Evolutionary conservation across 2,329 filamentous ascomycete genomes (phyloP).

Genomic region (Penicillium sp.): DNA sequence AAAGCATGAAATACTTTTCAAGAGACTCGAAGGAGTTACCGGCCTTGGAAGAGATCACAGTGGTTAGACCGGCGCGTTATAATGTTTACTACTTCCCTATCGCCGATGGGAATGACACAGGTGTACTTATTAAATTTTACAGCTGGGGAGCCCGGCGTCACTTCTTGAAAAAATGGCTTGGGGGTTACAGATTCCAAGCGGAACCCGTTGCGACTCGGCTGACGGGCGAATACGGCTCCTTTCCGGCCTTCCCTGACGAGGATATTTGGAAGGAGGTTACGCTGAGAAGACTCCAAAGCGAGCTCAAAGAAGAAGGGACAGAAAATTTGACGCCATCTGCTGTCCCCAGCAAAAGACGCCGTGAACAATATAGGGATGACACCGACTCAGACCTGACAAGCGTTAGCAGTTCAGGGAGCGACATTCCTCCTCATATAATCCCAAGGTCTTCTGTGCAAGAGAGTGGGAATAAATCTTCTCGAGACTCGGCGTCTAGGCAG

Average conservation of each 20-base stretch:
- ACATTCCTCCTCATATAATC: background rate
- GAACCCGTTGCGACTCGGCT: slow-evolving; percentile 3
- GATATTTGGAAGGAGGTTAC: background rate
- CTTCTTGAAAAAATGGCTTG: slow-evolving; percentile 8
- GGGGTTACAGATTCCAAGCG: background rate
- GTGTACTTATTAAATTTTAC: background rate
- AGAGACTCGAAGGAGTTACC: background rate
- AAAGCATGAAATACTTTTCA: background rate
- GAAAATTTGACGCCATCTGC: background rate
- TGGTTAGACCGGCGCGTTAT: background rate
- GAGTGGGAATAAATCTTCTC: background rate
- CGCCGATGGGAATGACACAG: background rate
- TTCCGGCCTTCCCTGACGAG: background rate
- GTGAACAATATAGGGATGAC: background rate
- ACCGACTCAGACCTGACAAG: background rate
- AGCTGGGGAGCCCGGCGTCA: background rate
- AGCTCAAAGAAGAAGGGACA: background rate
- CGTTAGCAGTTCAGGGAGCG: background rate
- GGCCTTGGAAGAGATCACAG: background rate
- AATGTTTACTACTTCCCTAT: slow-evolving; percentile 2
- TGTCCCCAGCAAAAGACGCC: background rate
- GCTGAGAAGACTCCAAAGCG: background rate
- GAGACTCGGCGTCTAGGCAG: background rate
- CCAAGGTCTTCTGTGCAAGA: background rate
- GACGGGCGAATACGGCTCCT: background rate